Conservation (phyloP, 805 yeast genomes). For the Candida gorgasii region DNA sequence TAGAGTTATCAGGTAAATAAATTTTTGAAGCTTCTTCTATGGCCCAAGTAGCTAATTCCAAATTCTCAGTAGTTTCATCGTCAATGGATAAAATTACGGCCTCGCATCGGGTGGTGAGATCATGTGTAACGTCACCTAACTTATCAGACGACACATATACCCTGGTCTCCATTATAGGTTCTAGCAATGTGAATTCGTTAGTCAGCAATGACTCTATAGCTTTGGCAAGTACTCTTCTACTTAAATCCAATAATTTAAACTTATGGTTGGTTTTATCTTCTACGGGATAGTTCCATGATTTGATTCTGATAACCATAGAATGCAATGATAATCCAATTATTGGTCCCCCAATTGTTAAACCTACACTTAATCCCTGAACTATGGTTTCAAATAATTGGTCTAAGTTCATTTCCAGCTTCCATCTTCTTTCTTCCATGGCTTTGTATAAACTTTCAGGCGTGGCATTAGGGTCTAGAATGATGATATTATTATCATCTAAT, state of each 20-base stretch:
- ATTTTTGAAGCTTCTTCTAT: conserved; percentile 58
- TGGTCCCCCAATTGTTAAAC: conserved; percentile 69
- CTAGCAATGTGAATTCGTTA: conserved; percentile 57
- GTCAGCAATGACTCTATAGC: conserved; percentile 23
- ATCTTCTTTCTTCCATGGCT: conserved; percentile 36
- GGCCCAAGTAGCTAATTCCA: conserved; percentile 47
- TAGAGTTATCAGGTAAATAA: conserved; percentile 53
- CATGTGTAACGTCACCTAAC: conserved; percentile 82
- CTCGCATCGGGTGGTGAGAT: conserved; percentile 73
- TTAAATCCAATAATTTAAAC: conserved; percentile 46
- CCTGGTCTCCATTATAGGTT: conserved; percentile 82
- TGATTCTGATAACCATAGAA: conserved; percentile 57
- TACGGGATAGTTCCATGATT: conserved; percentile 52
- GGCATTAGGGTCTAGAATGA: conserved; percentile 36
- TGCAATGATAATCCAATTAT: conserved; percentile 57
- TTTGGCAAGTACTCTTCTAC: conserved; percentile 35
- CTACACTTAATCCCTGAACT: conserved; percentile 58
- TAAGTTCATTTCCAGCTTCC: conserved; percentile 50
- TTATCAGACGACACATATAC: conserved; percentile 69
- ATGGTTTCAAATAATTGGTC: conserved; percentile 56
- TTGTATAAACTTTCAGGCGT: conserved; percentile 25
- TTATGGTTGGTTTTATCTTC: conserved; percentile 43
- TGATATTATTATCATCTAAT: conserved; percentile 51
- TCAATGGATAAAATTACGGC: conserved; percentile 74
- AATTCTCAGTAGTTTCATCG: conserved; percentile 49